Conservation (phyloP, 1,284 basidiomycete species). For the Microbotryomycetes sp. region DNA sequence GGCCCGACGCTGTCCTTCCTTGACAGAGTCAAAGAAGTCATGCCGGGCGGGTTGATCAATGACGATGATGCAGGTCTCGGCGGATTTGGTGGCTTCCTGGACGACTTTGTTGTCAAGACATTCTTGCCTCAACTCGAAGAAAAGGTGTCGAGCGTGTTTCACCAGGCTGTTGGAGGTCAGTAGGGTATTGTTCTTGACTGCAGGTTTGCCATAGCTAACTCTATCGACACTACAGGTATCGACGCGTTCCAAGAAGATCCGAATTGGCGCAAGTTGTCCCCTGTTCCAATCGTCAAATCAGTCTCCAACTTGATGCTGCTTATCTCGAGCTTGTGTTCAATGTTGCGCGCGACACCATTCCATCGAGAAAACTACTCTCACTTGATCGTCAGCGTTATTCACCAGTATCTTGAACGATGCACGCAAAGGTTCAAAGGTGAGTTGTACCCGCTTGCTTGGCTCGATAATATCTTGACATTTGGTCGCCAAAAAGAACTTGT, state of each 20-base stretch:
- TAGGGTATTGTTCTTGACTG: slow-evolving; percentile 6
- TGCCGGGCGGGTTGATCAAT: slow-evolving; percentile 64
- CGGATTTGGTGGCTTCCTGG: slow-evolving; percentile 70
- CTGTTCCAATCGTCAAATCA: slow-evolving; percentile 64
- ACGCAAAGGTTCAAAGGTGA: slow-evolving; percentile 72
- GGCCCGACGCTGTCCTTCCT: slow-evolving; percentile 86
- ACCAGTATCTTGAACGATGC: slow-evolving; percentile 93
- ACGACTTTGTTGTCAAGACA: slow-evolving; percentile 88
- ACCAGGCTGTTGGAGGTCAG: slow-evolving; percentile 70
- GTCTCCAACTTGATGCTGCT: slow-evolving; percentile 61
- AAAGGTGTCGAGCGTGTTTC: slow-evolving; percentile 81
- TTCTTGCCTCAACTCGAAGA: slow-evolving; percentile 95
- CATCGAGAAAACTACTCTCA: slow-evolving; percentile 88
- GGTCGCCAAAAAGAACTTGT: slow-evolving; percentile 22
- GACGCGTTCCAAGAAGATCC: slow-evolving; percentile 78
- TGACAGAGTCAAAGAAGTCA: slow-evolving; percentile 56
- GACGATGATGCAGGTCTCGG: slow-evolving; percentile 47
- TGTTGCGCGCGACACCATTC: slow-evolving; percentile 91
- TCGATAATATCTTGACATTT: slow-evolving; percentile 1
- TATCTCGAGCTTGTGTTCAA: slow-evolving; percentile 84
- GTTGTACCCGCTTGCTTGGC: slow-evolving; percentile 36
- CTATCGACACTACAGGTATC: slow-evolving; percentile 47
- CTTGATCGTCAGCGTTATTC: slow-evolving; percentile 89
- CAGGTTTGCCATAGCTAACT: background rate
- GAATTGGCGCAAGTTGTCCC: slow-evolving; percentile 54